These are phyloP conservation scores for Scolecobasidium constrictum DNA, from an alignment of 2,329 filamentous ascomycete species.

Conservation along the genomic window DNA sequence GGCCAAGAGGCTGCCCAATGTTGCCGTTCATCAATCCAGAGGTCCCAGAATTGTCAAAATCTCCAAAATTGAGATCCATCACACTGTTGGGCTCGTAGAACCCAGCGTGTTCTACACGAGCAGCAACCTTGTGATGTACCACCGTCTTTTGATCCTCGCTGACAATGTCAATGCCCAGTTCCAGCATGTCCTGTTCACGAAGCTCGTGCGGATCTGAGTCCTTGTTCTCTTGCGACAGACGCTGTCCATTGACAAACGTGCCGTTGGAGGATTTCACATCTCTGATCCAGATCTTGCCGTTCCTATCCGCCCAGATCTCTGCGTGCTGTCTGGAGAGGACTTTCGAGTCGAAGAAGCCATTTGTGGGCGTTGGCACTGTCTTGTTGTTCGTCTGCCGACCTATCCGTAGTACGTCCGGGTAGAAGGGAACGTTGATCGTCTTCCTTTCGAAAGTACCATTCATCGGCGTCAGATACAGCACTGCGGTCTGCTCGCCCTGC, in stretches of 20 bases:
- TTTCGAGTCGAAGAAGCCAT: constrained; percentile 97
- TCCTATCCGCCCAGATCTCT: constrained; percentile 81
- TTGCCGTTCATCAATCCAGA: constrained; percentile 58
- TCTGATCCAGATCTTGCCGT: constrained; percentile 85
- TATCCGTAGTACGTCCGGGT: constrained; percentile 87
- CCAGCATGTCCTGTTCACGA: constrained; percentile 80
- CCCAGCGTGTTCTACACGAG: constrained; percentile 91
- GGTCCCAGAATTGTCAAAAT: constrained; percentile 69
- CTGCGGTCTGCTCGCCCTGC: constrained; percentile 51
- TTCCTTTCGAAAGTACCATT: constrained; percentile 97
- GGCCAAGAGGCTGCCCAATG: constrained; percentile 51
- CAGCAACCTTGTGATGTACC: constrained; percentile 95
- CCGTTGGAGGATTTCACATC: constrained; percentile 98
- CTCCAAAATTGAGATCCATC: constrained; percentile 82
- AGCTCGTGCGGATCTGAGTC: constrained; percentile 94
- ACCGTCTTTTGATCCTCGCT: constrained; percentile 98
- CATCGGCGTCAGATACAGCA: constrained; percentile 77
- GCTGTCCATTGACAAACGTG: constrained; percentile 89
- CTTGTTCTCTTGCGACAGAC: constrained; percentile 84
- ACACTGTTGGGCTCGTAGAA: constrained; percentile 67
- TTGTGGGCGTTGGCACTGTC: constrained; percentile 78
- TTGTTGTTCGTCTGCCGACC: constrained; percentile 96
- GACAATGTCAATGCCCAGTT: constrained; percentile 96
- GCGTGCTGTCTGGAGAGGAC: constrained; percentile 93
- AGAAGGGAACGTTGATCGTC: constrained; percentile 85